Evolutionary conservation across 208 protist genomes (phyloP), one percentile per base, ranked within the genome.

Genomic region (Crithidia expoeki): DNA sequence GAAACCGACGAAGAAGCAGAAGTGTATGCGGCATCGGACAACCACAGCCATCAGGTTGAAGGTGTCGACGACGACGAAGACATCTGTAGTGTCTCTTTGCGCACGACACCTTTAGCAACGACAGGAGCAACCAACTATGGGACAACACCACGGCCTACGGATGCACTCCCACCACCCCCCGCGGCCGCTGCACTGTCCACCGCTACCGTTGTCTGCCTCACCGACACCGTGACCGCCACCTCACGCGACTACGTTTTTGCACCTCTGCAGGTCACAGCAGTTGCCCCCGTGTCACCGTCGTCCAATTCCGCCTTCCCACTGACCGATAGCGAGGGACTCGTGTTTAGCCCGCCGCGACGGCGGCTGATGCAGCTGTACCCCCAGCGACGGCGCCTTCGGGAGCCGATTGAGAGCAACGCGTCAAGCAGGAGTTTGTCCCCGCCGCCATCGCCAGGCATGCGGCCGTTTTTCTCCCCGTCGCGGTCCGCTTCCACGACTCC

Each of bases 311-410:
- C 52, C 40, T 65, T 38, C 25, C 52, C 62, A 14, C 34, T 56
- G 19, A 38, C 21, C 38, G 59, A 67, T 21, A n/a, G 25, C n/a
- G 72, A 81, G 27, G 79, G 79, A 3, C 69, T 84, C 27, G 79
- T 84, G 12, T 72, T 78, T 53, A 84, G 74, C 33, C 79, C 79
- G 46, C 34, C 57, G 23, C 64, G 56, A 2, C 72, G 17, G 55
- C 72, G 46, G 46, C 63, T 53, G 72, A 40, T 44, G 56, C 72
- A 44, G 16, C 34, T 33, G n/a, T 63, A n/a, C 7, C 56, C 49
- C 56, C 72, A 71, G 30, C 46, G 55, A 16, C 46, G 62, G 17
- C 36, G 71, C 27, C 21, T 32, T 36, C 42, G 62, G 17, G 51
- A 27, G n/a, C n/a, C 33, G 36, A 64, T 53, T 30, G 42, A 51